Evolutionary conservation across 2,329 filamentous ascomycete genomes (phyloP), one percentile per base, ranked within the genome.

Genomic region (Chrysoporthe puriensis): DNA sequence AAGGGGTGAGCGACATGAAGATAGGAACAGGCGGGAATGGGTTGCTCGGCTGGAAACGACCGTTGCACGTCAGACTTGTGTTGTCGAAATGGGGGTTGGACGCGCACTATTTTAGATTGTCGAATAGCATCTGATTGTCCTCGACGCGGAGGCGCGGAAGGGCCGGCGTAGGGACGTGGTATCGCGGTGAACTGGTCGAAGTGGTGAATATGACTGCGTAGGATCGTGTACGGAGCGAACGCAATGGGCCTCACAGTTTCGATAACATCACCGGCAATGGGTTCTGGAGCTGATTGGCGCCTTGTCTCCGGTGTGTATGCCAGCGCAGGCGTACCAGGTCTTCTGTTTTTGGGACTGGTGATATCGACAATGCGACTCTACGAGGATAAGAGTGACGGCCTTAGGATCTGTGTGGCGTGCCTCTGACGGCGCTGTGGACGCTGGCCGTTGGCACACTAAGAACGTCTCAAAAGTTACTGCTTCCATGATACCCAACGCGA

Each of bases 121-220:
- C 76, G 73, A 80, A 80, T 80, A 79, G 79, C 77, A 82, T 78
- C 73, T 77, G 75, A 77, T 76, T 78, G 76, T 76, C 73, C 72
- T 71, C 71, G 74, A 73, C 72, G 71, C 74, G 77, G 73, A 69
- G 73, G 74, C 74, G 73, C 72, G 69, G 73, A 71, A 69, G 71
- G 72, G 71, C 46, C 63, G 74, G 71, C 66, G 54, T 72, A 62
- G 71, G 72, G 68, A 66, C 50, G 36, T 61, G 68, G 68, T 59
- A 58, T 64, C 67, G 48, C 44, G 68, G 68, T 67, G 65, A 59
- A 67, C 21, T 60, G 68, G 65, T 62, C 40, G 66, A 67, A 62
- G 42, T 52, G 68, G 68, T 69, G 66, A 65, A 65, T 61, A 48
- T 40, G 59, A 61, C 34, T 42, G 65, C 68, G 68, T 69, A 69